Evolutionary conservation across 2,329 filamentous ascomycete species (phyloP), one percentile per base, ranked within the genome.

Genomic region (Sporothrix protearum): DNA sequence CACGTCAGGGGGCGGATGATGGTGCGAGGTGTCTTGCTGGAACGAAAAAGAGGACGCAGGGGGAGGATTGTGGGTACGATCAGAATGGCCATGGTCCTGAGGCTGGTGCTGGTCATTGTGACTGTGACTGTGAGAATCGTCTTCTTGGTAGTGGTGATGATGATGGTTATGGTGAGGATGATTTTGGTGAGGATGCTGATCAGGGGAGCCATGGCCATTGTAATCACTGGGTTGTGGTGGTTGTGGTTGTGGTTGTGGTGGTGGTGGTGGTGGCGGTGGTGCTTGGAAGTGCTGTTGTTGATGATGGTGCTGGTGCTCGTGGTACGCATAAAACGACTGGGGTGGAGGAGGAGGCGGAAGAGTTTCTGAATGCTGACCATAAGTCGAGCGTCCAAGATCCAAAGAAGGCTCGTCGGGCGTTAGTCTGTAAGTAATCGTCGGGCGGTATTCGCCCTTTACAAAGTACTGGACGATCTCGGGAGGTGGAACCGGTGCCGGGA

Each of bases 361-460:
- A 70, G 77, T 76, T 71, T 76, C 73, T 39, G 51, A 74, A 68
- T 78, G 75, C 77, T 79, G 77, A 78, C 77, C 78, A 67, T 78
- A 72, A 51, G 74, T 74, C 51, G 72, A 73, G 55, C 71, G 71
- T 69, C 74, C 72, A 66, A 75, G 71, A 63, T 76, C 68, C 39
- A 77, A 76, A 47, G 77, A 72, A 42, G 78, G 79, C 76, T 81
- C 78, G 79, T 80, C 80, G 66, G 78, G 77, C 61, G 79, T 76
- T 47, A 79, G 76, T 28, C 75, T 75, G 57, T 77, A 78, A 45
- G 76, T 72, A 45, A 73, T 70, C 19, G 75, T 77, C 4, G 83
- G 82, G 49, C 82, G 81, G 74, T 80, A 87, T 80, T 87, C 86
- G 73, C 86, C 86, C 75, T 84, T 86, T 33, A 85, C 86, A 71